Conservation (phyloP, 75 land plant genomes). For the Larix kaempferi region DNA sequence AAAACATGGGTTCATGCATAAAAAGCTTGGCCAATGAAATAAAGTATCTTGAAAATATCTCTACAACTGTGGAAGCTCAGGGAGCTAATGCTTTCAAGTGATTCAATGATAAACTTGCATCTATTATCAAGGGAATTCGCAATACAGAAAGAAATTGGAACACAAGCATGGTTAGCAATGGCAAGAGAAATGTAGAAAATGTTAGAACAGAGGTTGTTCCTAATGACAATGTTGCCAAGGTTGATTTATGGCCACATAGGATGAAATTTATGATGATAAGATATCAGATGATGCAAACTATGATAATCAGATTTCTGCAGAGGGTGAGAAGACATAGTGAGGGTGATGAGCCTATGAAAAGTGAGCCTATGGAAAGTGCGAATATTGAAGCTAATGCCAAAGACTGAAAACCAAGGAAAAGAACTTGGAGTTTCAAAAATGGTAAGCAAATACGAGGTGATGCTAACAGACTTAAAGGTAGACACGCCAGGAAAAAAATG, state of each 20-base stretch:
- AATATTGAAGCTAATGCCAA: background rate
- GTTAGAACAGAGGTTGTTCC: background rate
- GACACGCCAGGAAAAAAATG: background rate
- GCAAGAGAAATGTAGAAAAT: background rate
- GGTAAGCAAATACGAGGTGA: background rate
- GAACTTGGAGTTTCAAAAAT: background rate
- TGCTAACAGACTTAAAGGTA: background rate
- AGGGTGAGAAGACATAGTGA: conserved; percentile 8
- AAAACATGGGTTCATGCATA: background rate
- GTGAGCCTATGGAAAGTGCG: conserved; percentile 6
- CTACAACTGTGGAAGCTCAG: background rate
- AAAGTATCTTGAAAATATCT: background rate
- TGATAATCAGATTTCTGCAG: background rate
- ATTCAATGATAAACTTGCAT: background rate
- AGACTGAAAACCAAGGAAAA: background rate
- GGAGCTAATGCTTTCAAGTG: background rate
- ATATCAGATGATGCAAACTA: background rate
- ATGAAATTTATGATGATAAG: conserved; percentile 1
- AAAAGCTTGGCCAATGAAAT: background rate
- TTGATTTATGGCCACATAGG: background rate
- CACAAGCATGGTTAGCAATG: background rate
- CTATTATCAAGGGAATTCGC: background rate
- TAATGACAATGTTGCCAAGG: background rate
- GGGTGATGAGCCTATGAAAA: too few species aligned
- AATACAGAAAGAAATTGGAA: background rate